Evolutionary conservation across 2,329 filamentous ascomycete species (phyloP).

Genomic region (Knoxdaviesia proteae): DNA sequence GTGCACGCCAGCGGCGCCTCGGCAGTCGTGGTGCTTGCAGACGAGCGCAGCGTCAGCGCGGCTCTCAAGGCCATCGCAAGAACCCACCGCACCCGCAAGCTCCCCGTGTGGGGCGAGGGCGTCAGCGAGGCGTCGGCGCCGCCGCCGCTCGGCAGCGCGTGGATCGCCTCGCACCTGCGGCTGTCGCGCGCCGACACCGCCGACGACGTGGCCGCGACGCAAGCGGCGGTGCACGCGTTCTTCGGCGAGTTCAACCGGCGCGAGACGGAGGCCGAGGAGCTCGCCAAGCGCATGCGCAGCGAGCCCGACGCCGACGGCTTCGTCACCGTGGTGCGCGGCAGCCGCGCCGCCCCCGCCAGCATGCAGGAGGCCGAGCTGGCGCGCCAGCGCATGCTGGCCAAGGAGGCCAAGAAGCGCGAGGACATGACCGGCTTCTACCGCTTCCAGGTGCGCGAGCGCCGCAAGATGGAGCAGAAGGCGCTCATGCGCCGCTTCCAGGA

Average conservation of each 20-base stretch:
- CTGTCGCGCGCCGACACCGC: constrained; percentile 49
- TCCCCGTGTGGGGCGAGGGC: constrained; percentile 48
- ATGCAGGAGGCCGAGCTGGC: constrained; percentile 48
- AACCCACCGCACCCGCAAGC: constrained; percentile 34
- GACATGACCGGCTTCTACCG: constrained; percentile 59
- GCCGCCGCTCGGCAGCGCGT: constrained; percentile 33
- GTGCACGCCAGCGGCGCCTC: constrained; percentile 56
- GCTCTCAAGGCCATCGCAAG: constrained; percentile 57
- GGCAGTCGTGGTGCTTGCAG: constrained; percentile 66
- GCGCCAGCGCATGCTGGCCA: constrained; percentile 37
- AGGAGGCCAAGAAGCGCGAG: constrained; percentile 38
- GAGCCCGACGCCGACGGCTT: constrained; percentile 92
- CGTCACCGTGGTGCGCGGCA: constrained; percentile 70
- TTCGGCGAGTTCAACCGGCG: constrained; percentile 62
- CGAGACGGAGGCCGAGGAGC: constrained; percentile 41
- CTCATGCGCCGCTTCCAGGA: constrained; percentile 54
- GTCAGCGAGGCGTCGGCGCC: constrained; percentile 28
- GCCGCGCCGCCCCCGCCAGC: constrained; percentile 51
- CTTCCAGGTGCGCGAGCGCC: constrained; percentile 61
- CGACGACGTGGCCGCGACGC: constrained; percentile 22
- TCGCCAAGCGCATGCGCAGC: constrained; percentile 44
- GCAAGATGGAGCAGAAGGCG: constrained; percentile 51
- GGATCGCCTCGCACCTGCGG: constrained; percentile 44
- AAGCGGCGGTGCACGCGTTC: constrained; percentile 61
- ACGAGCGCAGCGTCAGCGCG: constrained; percentile 55